These are phyloP conservation scores for Flaveria linearis DNA, from an alignment of 129 eudicot genomes.

Conservation along the genomic window DNA sequence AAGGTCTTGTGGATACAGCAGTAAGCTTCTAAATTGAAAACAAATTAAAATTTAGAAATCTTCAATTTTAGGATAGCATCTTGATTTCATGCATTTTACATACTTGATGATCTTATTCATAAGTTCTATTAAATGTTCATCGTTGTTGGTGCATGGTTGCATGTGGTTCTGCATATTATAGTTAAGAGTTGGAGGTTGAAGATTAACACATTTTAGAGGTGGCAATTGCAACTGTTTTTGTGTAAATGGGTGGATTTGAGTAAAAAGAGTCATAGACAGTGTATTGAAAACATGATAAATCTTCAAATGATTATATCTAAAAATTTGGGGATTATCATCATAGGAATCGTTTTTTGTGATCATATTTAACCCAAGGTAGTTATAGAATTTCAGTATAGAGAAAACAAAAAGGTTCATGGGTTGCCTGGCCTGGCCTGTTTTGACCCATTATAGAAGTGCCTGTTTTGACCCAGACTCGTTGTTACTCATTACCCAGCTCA, in stretches of 20 bases:
- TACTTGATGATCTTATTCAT: background rate
- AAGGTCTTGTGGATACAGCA: conserved; percentile 99
- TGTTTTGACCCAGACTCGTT: background rate
- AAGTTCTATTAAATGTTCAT: background rate
- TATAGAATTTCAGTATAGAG: background rate
- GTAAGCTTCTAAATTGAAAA: conserved; percentile 42
- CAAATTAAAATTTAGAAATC: background rate
- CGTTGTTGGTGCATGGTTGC: background rate
- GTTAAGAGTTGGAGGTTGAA: background rate
- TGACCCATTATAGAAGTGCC: background rate
- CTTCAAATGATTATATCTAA: background rate
- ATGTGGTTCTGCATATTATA: background rate
- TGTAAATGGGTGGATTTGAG: background rate
- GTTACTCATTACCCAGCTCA: background rate
- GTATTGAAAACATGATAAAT: background rate
- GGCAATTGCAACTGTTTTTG: background rate
- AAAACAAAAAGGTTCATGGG: background rate
- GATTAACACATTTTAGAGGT: background rate
- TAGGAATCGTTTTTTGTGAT: background rate
- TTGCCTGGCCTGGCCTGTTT: background rate
- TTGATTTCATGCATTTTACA: background rate
- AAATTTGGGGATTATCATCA: background rate
- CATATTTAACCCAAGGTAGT: background rate
- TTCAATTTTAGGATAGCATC: background rate
- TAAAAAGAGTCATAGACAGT: background rate